Percentiles rank a stretch among this genome's conserved stretches.
Evolutionary conservation across 352 stramenopile genomes (phyloP).

Genomic region (Plasmopara halstedii): DNA sequence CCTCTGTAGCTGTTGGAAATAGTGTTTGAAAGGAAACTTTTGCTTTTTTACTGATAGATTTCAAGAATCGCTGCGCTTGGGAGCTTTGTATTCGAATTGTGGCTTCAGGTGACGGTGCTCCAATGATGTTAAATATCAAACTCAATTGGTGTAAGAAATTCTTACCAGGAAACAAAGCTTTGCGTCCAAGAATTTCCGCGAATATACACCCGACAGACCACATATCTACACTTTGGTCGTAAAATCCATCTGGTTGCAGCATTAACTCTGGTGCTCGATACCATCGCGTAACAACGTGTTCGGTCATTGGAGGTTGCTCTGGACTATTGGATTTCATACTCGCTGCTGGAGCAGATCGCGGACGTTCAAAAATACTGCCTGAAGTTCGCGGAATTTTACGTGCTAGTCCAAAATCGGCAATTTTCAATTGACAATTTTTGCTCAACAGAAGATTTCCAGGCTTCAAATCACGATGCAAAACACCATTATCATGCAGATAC

Average conservation of each 20-base stretch:
- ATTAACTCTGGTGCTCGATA: conserved; percentile 89
- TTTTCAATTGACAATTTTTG: conserved; percentile 75
- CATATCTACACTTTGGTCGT: conserved; percentile 87
- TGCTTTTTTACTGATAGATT: conserved; percentile 47
- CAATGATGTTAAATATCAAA: conserved; percentile 73
- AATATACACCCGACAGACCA: conserved; percentile 86
- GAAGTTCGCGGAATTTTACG: conserved; percentile 36
- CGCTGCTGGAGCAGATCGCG: conserved; percentile 37
- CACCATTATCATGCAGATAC: conserved; percentile 65
- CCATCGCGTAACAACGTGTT: conserved; percentile 86
- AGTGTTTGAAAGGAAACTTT: conserved; percentile 43
- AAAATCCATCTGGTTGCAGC: conserved; percentile 82
- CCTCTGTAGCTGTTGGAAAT: conserved; percentile 43
- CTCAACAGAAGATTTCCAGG: conserved; percentile 75
- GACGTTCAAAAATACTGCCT: conserved; percentile 21
- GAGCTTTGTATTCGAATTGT: conserved; percentile 56
- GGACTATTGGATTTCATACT: conserved; percentile 10
- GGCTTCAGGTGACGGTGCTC: conserved; percentile 38
- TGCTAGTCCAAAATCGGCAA: conserved; percentile 70
- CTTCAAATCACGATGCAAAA: conserved; percentile 80
- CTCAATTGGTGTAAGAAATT: conserved; percentile 78
- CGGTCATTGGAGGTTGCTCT: conserved; percentile 53
- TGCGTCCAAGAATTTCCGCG: conserved; percentile 65
- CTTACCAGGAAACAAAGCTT: conserved; percentile 68
- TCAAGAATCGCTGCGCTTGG: conserved; percentile 64